These are phyloP conservation scores for Pachysandra terminalis DNA, from an alignment of 164 flowering plant genomes.

Conservation along the genomic window DNA sequence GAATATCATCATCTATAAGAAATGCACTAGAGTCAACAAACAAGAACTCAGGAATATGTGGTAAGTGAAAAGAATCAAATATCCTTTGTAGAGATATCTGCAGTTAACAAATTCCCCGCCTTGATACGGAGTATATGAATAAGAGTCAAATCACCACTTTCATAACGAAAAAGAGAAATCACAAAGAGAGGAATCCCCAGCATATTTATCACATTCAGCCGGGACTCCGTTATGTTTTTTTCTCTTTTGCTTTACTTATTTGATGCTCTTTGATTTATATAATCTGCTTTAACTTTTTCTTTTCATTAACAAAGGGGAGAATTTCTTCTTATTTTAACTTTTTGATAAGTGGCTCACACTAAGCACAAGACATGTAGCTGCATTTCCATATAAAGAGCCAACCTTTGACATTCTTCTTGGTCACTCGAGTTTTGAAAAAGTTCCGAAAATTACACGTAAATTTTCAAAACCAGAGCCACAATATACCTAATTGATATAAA, in stretches of 20 bases:
- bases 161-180: not conserved
- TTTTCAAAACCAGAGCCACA: too few species aligned
- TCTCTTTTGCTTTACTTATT: slow-evolving; percentile 16
- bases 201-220: slow-evolving; percentile 7
- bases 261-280: too few species aligned
- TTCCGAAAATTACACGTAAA: too few species aligned
- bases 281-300: slow-evolving; percentile 25
- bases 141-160: too few species aligned
- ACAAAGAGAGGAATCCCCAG: slow-evolving; percentile 10
- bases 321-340: too few species aligned
- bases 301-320: slow-evolving; percentile 13
- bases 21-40: too few species aligned
- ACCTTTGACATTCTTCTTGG: slow-evolving; percentile 3
- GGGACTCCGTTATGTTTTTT: slow-evolving; percentile 19
- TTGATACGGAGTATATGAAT: too few species aligned
- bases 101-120: not conserved
- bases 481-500: too few species aligned
- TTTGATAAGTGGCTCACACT: not conserved
- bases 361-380: not conserved
- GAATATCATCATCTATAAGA: too few species aligned
- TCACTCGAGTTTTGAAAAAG: too few species aligned
- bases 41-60: too few species aligned
- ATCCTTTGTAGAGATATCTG: slow-evolving; percentile 2
- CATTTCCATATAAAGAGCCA: slow-evolving; percentile 1
- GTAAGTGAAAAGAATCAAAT: too few species aligned